A percentile compares a stretch with the other conserved stretches of the same genome.
Evolutionary conservation across 352 stramenopile species (phyloP).

Genomic region (Phytophthora ramorum): DNA sequence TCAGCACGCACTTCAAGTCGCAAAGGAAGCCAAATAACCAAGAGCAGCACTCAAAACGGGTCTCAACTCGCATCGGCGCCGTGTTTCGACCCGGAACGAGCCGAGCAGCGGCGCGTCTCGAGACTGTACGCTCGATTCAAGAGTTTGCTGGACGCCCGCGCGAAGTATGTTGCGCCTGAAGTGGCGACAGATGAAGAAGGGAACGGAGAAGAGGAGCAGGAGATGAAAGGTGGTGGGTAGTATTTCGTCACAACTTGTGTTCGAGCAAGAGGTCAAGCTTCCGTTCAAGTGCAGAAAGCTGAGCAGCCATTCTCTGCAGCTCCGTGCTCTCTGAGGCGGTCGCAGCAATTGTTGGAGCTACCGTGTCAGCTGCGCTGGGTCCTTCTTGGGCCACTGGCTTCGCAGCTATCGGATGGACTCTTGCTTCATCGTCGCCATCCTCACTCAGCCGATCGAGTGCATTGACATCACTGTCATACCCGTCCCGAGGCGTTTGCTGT

Average conservation of each 20-base stretch:
- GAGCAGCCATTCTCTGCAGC: slow-evolving; percentile 20
- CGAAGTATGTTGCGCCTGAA: slow-evolving; percentile 44
- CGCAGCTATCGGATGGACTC: neutral
- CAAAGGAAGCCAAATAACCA: slow-evolving; percentile 1
- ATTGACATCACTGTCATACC: neutral
- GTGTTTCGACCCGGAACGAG: slow-evolving; percentile 55
- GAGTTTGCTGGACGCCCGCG: slow-evolving; percentile 55
- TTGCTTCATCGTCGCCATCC: slow-evolving; percentile 5
- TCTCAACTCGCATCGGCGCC: slow-evolving; percentile 20
- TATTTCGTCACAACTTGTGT: slow-evolving; percentile 1
- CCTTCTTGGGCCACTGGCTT: neutral
- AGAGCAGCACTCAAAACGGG: neutral
- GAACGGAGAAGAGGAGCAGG: slow-evolving; percentile 1
- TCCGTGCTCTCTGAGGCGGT: neutral
- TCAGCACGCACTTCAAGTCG: neutral
- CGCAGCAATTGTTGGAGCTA: neutral
- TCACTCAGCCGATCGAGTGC: neutral
- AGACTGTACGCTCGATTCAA: slow-evolving; percentile 72
- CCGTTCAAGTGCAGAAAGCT: slow-evolving; percentile 21
- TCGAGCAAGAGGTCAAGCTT: slow-evolving; percentile 38
- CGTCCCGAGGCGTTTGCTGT: neutral
- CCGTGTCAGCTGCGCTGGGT: slow-evolving; percentile 2
- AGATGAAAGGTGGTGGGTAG: neutral
- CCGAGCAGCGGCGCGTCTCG: slow-evolving; percentile 65
- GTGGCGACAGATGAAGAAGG: slow-evolving; percentile 2